Percentiles rank a stretch among this genome's conserved stretches.
Evolutionary conservation across 108 stramenopile genomes (phyloP).

Genomic region (Nitzschia putrida): DNA sequence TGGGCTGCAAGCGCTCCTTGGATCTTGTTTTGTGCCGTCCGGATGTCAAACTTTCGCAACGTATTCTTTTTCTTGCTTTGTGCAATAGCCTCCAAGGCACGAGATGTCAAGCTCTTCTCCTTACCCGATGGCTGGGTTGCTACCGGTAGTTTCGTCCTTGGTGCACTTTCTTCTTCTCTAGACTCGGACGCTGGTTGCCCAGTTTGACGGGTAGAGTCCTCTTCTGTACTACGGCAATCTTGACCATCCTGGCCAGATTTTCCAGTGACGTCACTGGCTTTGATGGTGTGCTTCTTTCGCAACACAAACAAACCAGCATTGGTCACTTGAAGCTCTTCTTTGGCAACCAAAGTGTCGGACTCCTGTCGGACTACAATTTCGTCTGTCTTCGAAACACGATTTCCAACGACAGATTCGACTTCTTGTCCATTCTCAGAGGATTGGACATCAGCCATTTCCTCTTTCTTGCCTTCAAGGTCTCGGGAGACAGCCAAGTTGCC

Average conservation of each 20-base stretch:
- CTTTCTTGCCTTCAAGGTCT: background rate
- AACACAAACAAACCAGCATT: slow-evolving; percentile 55
- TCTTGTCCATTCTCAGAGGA: slow-evolving; percentile 24
- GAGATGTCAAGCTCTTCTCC: slow-evolving; percentile 3
- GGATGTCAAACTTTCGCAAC: slow-evolving; percentile 1
- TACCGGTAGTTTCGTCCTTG: background rate
- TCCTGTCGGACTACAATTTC: slow-evolving; percentile 46
- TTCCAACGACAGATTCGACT: slow-evolving; percentile 47
- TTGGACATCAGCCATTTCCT: background rate
- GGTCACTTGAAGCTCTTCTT: slow-evolving; percentile 62
- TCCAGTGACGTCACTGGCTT: background rate
- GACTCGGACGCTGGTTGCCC: background rate
- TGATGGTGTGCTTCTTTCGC: slow-evolving; percentile 10
- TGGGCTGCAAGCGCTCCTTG: background rate
- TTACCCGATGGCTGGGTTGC: background rate
- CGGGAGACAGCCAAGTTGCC: background rate
- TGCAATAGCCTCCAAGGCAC: slow-evolving; percentile 14
- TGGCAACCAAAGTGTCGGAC: slow-evolving; percentile 45
- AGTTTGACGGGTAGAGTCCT: background rate
- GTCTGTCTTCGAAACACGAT: slow-evolving; percentile 46
- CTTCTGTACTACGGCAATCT: background rate
- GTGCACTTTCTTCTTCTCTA: background rate
- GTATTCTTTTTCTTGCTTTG: slow-evolving; percentile 12
- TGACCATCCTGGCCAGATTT: background rate
- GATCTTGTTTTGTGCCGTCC: background rate